Percentiles rank a stretch among this genome's conserved stretches.
These are phyloP conservation scores for Ceratobasidium sp. DNA, from an alignment of 1,284 basidiomycete species.

Conservation along the genomic window DNA sequence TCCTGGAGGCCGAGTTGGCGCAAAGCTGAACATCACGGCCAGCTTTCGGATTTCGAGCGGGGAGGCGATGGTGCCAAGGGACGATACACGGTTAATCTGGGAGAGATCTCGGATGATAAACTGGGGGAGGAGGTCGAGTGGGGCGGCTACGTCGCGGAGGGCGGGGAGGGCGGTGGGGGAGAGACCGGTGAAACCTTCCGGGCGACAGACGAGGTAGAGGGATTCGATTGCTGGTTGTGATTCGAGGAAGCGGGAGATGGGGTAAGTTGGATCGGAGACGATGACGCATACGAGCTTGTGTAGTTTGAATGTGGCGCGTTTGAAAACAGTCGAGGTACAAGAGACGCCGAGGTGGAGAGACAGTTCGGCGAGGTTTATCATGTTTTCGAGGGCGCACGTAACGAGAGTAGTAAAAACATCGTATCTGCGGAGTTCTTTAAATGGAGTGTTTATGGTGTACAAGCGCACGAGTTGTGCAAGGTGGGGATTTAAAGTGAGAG, in stretches of 20 bases:
- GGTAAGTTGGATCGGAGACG: neutral
- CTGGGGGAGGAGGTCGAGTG: neutral
- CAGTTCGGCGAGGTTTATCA: neutral
- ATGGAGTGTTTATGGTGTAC: neutral
- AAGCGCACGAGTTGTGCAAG: conserved; percentile 20
- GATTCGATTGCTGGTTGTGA: conserved; percentile 18
- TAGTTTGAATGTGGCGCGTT: neutral
- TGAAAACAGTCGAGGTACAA: neutral
- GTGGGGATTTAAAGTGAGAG: neutral
- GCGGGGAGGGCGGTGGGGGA: conserved; percentile 19
- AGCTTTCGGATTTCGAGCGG: neutral
- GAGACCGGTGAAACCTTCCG: neutral
- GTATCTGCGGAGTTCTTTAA: neutral
- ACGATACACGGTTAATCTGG: neutral
- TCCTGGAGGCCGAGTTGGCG: neutral
- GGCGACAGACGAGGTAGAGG: conserved; percentile 10
- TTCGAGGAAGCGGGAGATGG: conserved; percentile 10
- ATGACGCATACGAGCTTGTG: neutral
- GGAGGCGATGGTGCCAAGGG: neutral
- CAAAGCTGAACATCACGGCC: neutral
- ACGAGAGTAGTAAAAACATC: neutral
- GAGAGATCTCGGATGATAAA: too few species aligned
- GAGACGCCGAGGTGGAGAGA: conserved; percentile 13
- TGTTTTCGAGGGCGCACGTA: conserved; percentile 17
- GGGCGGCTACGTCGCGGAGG: conserved; percentile 3